Base-by-base conservation (phyloP, 108 stramenopile species). In the Skeletonema menzelii region DNA sequence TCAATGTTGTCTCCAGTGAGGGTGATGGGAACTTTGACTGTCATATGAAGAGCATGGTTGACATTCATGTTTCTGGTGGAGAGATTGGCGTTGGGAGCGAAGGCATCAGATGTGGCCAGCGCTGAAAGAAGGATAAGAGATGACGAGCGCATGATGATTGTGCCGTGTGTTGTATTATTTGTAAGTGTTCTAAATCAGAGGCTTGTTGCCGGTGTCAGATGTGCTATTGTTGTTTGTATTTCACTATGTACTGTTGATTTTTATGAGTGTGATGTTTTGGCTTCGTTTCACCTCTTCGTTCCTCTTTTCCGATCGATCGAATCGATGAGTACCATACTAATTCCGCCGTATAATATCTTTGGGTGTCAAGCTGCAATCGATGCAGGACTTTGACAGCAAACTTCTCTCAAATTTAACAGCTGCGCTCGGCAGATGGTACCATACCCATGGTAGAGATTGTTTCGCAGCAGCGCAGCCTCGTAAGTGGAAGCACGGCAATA, bases 1-100 rank as follows among this genome's bases (percentile, higher is more conserved):
- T 95, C 91, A 65, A 95, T 85, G 76, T 95, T 95, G 53, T 90
- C 89, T 42, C 94, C 94, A 17, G 86, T 90, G 44, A 95, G 69
- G 58, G 82, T 77, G 64, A 92, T 79, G 34, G 87, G 85, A 42
- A 88, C 85, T 37, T 78, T 86, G 17, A 82, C 75, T 14, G 80
- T 67, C 80, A 81, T 81, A 3, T 81, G 73, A 63, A 81, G 80
- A 20, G 56, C 63, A 53, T 31, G 70, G 44, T 26, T 37, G 35
- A 44, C 7, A 19, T 22, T 64, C 27, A 63, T 31, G 12, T n/a
- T 27, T 17, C 37, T 14, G 20, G 62, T 32, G 38, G 67, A 32
- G 8, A 40, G 35, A 59, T 44, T 58, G 38, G 67, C 68, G 22
- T 64, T 68, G 8, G 79, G 63, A 3, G 79, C 65, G 40, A 80